Conservation (phyloP, 2,329 filamentous ascomycete species). For the Arthrobotrys entomopaga region DNA sequence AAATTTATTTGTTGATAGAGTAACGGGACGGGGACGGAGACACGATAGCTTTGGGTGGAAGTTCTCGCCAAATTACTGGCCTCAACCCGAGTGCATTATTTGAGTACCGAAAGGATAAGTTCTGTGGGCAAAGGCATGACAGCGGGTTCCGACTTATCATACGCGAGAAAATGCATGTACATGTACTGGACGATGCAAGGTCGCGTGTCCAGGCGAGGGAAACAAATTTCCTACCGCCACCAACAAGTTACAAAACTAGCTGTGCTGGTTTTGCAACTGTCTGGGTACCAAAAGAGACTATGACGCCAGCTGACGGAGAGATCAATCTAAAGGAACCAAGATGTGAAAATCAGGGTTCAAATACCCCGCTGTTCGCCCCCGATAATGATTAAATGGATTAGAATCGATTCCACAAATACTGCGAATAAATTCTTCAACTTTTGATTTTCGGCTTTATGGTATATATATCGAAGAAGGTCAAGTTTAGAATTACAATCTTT, state of each 20-base stretch:
- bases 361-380: constrained; percentile 6
- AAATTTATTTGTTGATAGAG: constrained; percentile 30
- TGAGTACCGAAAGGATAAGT: constrained; percentile 29
- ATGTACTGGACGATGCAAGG: neutral
- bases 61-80: constrained; percentile 25
- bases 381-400: neutral
- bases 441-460: neutral
- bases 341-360: constrained; percentile 12
- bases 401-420: neutral
- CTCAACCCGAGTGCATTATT: constrained; percentile 14
- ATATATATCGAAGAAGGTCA: too few species aligned
- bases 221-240: neutral
- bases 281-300: neutral
- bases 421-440: neutral
- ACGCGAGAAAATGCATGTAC: neutral
- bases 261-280: neutral
- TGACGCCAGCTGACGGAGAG: constrained; percentile 44
- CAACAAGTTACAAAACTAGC: neutral
- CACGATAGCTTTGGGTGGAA: constrained; percentile 19
- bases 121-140: constrained; percentile 10
- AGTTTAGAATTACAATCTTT: too few species aligned
- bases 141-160: too few species aligned
- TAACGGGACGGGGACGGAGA: constrained; percentile 6
- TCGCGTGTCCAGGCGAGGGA: too few species aligned
- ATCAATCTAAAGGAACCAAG: neutral